Evolutionary conservation across 176 grass and related monocot species (phyloP).

Genomic region (Carex pumila): DNA sequence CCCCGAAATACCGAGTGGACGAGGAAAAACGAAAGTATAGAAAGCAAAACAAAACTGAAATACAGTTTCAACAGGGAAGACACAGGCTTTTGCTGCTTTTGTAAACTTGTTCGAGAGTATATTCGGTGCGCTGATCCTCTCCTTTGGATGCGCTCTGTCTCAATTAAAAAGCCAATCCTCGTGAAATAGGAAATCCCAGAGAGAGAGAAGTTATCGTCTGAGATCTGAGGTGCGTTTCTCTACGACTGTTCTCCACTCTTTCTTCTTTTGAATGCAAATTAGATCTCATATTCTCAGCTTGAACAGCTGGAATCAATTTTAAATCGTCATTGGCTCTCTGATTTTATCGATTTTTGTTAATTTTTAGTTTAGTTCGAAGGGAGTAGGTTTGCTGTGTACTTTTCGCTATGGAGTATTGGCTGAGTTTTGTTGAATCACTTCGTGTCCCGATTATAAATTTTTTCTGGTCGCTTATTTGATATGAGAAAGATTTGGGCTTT

Average conservation of each 20-base stretch:
- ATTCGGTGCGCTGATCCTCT: conserved; percentile 56
- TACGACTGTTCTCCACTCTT: not conserved
- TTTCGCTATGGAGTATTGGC: not conserved
- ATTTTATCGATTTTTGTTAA: not conserved
- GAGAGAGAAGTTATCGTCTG: conserved; percentile 22
- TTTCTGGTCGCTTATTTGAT: not conserved
- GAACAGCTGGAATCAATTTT: not conserved
- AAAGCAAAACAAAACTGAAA: not conserved
- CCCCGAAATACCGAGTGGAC: not conserved
- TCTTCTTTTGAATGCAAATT: not conserved
- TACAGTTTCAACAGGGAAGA: not conserved
- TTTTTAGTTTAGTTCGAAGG: not conserved
- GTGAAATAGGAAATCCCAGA: not conserved
- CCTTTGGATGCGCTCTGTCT: not conserved
- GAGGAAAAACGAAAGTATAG: not conserved
- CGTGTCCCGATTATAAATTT: not conserved
- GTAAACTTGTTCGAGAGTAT: conserved; percentile 32
- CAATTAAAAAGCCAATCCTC: conserved; percentile 22
- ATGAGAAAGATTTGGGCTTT: not conserved
- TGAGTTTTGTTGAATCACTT: not conserved
- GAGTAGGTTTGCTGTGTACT: not conserved
- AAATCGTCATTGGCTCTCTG: not conserved
- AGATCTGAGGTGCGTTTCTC: conserved; percentile 10
- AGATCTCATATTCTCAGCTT: not conserved
- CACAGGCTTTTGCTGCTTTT: not conserved